A percentile compares a stretch with the other conserved stretches of the same genome.
Conservation (phyloP, 2,329 filamentous ascomycete genomes). For the Fusarium praegraminearum region DNA sequence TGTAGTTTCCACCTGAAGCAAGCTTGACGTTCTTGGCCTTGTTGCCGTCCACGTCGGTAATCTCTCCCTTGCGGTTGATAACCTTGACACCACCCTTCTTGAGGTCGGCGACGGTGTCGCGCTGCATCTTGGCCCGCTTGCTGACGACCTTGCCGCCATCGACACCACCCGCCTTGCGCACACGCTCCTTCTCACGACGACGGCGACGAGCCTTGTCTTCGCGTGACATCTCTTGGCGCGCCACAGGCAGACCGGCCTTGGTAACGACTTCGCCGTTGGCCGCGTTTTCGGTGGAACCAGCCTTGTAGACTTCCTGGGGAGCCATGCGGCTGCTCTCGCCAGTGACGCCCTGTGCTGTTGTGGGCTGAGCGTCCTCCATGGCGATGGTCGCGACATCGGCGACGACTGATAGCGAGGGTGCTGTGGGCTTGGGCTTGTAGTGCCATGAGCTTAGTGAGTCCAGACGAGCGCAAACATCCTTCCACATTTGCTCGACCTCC, state of each 20-base stretch:
- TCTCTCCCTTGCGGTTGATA: constrained; percentile 88
- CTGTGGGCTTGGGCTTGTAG: constrained; percentile 89
- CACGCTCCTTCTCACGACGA: constrained; percentile 86
- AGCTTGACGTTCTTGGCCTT: constrained; percentile 69
- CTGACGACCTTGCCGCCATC: constrained; percentile 61
- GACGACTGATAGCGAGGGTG: constrained; percentile 85
- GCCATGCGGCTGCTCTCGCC: constrained; percentile 81
- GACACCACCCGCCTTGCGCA: constrained; percentile 72
- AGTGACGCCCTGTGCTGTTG: constrained; percentile 78
- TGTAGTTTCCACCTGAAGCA: constrained; percentile 69
- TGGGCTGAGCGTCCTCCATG: constrained; percentile 96
- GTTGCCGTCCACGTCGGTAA: constrained; percentile 86
- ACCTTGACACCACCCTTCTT: constrained; percentile 91
- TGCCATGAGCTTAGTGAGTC: constrained; percentile 94
- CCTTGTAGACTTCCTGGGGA: constrained; percentile 92
- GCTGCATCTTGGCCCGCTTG: constrained; percentile 66
- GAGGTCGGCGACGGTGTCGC: constrained; percentile 71
- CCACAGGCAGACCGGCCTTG: constrained; percentile 81
- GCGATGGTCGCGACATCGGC: constrained; percentile 89
- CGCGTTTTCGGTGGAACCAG: constrained; percentile 72
- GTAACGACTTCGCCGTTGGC: constrained; percentile 78
- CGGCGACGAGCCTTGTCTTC: constrained; percentile 85
- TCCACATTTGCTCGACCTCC: constrained; percentile 87
- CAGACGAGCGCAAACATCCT: constrained; percentile 80
- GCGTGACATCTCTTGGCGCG: constrained; percentile 85